A percentile compares a stretch with the other conserved stretches of the same genome.
Evolutionary conservation across 371 early-diverging fungal genomes (phyloP).

Genomic region (Mortierella sp.): DNA sequence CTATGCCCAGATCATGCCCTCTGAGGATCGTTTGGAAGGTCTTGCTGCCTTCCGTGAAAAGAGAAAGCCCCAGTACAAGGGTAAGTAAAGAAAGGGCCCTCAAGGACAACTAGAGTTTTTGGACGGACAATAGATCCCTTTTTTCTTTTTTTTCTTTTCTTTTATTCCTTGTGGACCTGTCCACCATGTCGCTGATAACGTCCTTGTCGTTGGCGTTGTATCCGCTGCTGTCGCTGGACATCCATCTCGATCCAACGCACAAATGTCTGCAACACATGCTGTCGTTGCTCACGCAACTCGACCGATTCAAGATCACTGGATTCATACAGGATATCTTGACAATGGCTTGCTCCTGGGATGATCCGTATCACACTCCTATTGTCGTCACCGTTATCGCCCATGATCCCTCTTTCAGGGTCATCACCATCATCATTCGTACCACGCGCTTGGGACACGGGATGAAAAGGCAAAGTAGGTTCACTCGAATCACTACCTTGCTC

Average conservation of each 20-base stretch:
- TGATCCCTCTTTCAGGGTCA: no score
- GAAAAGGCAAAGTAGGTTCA: no score
- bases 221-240: constrained; percentile 14
- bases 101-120: no score
- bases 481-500: no score
- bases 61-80: constrained; percentile 88
- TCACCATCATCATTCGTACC: no score
- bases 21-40: constrained; percentile 94
- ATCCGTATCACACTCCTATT: constrained; percentile 27
- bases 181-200: background rate
- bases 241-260: constrained; percentile 48
- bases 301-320: constrained; percentile 30
- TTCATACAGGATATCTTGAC: constrained; percentile 47
- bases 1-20: constrained; percentile 94
- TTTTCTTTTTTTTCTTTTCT: background rate
- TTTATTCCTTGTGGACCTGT: background rate
- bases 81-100: constrained; percentile 60
- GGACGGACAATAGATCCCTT: background rate
- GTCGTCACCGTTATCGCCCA: background rate
- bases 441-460: no score
- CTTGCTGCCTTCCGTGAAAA: constrained; percentile 83
- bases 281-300: constrained; percentile 23
- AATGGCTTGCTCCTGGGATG: constrained; percentile 43
- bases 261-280: constrained; percentile 40
- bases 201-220: background rate